Conservation (phyloP, 345 rosid genomes). For the rapeseed (Brassica napus) region Da-Ae NC_063448.1:11975001-11975500, state of each 20-base stretch:
- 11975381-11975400: slow-evolving; percentile 67
- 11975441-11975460: slow-evolving; percentile 39
- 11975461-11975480: slow-evolving; percentile 45
- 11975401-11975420: slow-evolving; percentile 63
- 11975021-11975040: slow-evolving; percentile 3
- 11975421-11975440: slow-evolving; percentile 47
- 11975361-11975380: slow-evolving; percentile 71
- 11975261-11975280: slow-evolving; percentile 39
- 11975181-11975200: slow-evolving; percentile 12
- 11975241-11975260: slow-evolving; percentile 59
- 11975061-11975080: neutral
- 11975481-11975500: slow-evolving; percentile 42
- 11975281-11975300: slow-evolving; percentile 23
- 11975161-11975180: neutral
- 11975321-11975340: slow-evolving; percentile 55
- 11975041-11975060: neutral
- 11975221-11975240: slow-evolving; percentile 28
- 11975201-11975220: too few relatives aligned
- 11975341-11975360: slow-evolving; percentile 64
- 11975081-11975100: slow-evolving; percentile 5
- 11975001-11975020: slow-evolving; percentile 5
- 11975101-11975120: neutral
- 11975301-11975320: slow-evolving; percentile 48
- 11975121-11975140: neutral
- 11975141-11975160: too few relatives aligned